Evolutionary conservation across 176 grass and related monocot species (phyloP).

Genomic region (Aechmea fasciata): DNA sequence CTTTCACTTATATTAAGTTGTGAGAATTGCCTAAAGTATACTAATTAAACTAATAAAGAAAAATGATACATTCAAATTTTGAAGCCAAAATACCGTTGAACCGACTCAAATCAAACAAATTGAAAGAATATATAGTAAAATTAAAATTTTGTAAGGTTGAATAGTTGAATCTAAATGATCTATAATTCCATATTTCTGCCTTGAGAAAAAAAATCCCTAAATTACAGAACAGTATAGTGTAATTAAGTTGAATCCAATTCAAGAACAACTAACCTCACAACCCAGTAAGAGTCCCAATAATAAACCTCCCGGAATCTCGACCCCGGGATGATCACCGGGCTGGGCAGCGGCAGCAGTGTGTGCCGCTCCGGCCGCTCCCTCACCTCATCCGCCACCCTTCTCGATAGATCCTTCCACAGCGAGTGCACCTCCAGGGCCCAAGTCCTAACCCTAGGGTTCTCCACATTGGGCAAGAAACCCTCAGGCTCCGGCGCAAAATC

Average conservation of each 20-base stretch:
- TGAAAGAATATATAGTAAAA: too few relatives aligned
- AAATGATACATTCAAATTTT: too few relatives aligned
- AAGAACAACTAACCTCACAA: slow-evolving; percentile 42
- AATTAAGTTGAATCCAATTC: background rate
- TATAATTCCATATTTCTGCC: too few relatives aligned
- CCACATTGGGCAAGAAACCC: slow-evolving; percentile 66
- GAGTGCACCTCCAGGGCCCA: slow-evolving; percentile 92
- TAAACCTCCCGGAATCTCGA: slow-evolving; percentile 89
- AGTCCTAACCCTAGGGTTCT: slow-evolving; percentile 35
- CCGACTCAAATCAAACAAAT: too few relatives aligned
- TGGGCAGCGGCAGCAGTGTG: slow-evolving; percentile 70
- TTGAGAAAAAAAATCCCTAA: background rate
- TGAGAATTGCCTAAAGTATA: too few relatives aligned
- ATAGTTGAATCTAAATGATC: too few relatives aligned
- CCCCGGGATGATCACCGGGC: slow-evolving; percentile 50
- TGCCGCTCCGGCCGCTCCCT: slow-evolving; percentile 37
- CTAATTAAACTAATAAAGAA: too few relatives aligned
- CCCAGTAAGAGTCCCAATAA: slow-evolving; percentile 98
- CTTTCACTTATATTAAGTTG: too few relatives aligned
- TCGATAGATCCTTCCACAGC: slow-evolving; percentile 55
- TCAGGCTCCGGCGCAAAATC: slow-evolving; percentile 55
- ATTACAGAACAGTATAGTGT: background rate
- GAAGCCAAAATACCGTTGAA: too few relatives aligned
- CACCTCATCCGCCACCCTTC: slow-evolving; percentile 37
- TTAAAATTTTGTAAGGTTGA: too few relatives aligned